phyloP scores from a whole-genome alignment of 2,329 filamentous ascomycete genomes.

The Aspergillus sp. region DNA sequence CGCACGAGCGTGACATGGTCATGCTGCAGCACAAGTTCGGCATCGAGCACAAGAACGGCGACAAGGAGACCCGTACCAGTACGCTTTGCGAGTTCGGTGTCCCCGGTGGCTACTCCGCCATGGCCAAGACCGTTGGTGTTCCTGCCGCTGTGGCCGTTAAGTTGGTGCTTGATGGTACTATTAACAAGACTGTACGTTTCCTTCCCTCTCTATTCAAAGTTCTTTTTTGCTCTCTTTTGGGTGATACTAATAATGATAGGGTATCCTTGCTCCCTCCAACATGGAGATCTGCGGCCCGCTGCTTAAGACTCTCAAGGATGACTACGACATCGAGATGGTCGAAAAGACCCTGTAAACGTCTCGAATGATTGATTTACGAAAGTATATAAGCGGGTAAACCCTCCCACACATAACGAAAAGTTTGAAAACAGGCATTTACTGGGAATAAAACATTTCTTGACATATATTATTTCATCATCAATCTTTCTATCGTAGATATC shows the following conservation, averaged over 20 bases:
- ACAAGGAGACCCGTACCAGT: slow-evolving; percentile 65
- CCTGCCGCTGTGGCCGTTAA: slow-evolving; percentile 68
- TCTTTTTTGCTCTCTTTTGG: too few relatives aligned
- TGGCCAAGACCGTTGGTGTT: slow-evolving; percentile 75
- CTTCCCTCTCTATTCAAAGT: too few relatives aligned
- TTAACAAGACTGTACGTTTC: slow-evolving; percentile 48
- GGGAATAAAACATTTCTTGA: too few relatives aligned
- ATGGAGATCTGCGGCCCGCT: slow-evolving; percentile 63
- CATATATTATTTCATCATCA: too few relatives aligned
- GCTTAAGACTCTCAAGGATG: slow-evolving; percentile 68
- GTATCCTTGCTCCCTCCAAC: slow-evolving; percentile 69
- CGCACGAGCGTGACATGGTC: slow-evolving; percentile 76
- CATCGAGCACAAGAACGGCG: slow-evolving; percentile 74
- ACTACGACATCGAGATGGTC: slow-evolving; percentile 64
- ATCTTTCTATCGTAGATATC: too few relatives aligned
- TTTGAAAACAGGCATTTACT: too few relatives aligned
- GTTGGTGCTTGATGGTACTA: slow-evolving; percentile 67
- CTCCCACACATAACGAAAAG: too few relatives aligned
- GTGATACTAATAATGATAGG: slow-evolving; percentile 19
- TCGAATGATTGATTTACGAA: not conserved
- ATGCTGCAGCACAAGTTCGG: slow-evolving; percentile 59
- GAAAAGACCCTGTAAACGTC: slow-evolving; percentile 51
- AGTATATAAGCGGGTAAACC: not conserved
- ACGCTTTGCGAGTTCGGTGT: slow-evolving; percentile 78
- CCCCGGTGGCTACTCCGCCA: slow-evolving; percentile 68